phyloP scores from a whole-genome alignment of 805 yeast genomes.

The Suhomyces vadensis region DNA sequence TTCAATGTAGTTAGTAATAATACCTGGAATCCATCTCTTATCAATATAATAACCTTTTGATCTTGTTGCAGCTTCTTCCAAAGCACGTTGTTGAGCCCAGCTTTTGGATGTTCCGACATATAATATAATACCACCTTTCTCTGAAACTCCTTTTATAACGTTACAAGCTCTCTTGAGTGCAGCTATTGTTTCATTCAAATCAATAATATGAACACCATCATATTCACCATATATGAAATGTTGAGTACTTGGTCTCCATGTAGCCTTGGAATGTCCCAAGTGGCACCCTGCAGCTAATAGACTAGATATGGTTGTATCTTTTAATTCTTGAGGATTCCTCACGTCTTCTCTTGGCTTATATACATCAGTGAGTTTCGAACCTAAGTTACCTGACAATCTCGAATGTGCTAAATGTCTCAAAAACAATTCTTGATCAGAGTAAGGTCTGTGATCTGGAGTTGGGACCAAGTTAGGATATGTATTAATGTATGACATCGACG shows the following conservation, averaged over 20 bases:
- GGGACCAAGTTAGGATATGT: slow-evolving; percentile 64
- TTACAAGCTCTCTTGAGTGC: slow-evolving; percentile 79
- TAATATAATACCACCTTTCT: slow-evolving; percentile 80
- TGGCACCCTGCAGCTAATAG: slow-evolving; percentile 93
- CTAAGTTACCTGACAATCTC: slow-evolving; percentile 53
- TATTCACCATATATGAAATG: slow-evolving; percentile 87
- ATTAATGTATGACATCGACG: slow-evolving; percentile 29
- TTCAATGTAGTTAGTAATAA: slow-evolving; percentile 80
- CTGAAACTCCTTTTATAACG: slow-evolving; percentile 80
- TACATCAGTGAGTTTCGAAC: slow-evolving; percentile 62
- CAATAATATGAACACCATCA: slow-evolving; percentile 88
- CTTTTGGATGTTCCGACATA: slow-evolving; percentile 84
- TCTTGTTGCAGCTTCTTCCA: slow-evolving; percentile 77
- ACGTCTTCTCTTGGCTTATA: slow-evolving; percentile 72
- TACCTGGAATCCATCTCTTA: slow-evolving; percentile 92
- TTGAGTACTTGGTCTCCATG: slow-evolving; percentile 79
- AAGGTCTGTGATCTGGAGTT: slow-evolving; percentile 62
- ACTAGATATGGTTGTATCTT: slow-evolving; percentile 64
- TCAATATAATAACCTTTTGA: slow-evolving; percentile 79
- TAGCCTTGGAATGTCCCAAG: slow-evolving; percentile 82
- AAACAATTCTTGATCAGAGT: slow-evolving; percentile 74
- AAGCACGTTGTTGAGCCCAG: slow-evolving; percentile 60
- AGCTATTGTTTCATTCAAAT: slow-evolving; percentile 77
- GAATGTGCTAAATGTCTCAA: slow-evolving; percentile 71
- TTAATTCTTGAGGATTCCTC: slow-evolving; percentile 54